These are phyloP conservation scores for Entoloma clypeatum DNA, from an alignment of 1,284 basidiomycete species.

Conservation along the genomic window DNA sequence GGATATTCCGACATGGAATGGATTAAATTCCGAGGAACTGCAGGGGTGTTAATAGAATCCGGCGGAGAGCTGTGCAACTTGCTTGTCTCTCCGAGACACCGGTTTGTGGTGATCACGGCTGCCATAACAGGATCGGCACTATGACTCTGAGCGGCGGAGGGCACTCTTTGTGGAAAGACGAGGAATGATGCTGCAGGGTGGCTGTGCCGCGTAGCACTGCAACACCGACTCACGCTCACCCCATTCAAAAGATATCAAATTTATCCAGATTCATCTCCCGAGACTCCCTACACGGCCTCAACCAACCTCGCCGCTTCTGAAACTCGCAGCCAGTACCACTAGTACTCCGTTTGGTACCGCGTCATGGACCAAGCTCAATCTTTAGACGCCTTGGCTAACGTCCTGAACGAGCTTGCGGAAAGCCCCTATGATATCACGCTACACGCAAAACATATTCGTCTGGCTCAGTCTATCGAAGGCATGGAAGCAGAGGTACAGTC, in stretches of 20 bases:
- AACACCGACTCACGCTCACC: not conserved
- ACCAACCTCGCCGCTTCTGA: not conserved
- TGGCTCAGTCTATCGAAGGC: conserved; percentile 50
- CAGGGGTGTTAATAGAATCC: too few species aligned
- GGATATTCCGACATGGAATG: conserved; percentile 17
- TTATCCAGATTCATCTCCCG: not conserved
- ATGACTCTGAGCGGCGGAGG: too few species aligned
- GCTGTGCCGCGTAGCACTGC: not conserved
- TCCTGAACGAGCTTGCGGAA: conserved; percentile 54
- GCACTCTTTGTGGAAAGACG: not conserved
- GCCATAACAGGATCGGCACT: too few species aligned
- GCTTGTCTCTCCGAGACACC: too few species aligned
- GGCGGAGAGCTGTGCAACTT: too few species aligned
- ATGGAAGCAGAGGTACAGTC: conserved; percentile 53
- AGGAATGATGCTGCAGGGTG: not conserved
- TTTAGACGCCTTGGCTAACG: conserved; percentile 57
- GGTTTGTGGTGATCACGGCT: too few species aligned
- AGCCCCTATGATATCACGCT: conserved; percentile 57
- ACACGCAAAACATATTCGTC: conserved; percentile 61
- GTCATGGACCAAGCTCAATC: conserved; percentile 34
- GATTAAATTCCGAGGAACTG: too few species aligned
- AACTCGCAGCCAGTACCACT: not conserved
- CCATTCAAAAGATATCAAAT: not conserved
- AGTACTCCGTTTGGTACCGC: conserved; percentile 7
- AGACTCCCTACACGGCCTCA: not conserved